phyloP scores from a whole-genome alignment of 2,329 filamentous ascomycete genomes.

The Aspergillus ustus region DNA sequence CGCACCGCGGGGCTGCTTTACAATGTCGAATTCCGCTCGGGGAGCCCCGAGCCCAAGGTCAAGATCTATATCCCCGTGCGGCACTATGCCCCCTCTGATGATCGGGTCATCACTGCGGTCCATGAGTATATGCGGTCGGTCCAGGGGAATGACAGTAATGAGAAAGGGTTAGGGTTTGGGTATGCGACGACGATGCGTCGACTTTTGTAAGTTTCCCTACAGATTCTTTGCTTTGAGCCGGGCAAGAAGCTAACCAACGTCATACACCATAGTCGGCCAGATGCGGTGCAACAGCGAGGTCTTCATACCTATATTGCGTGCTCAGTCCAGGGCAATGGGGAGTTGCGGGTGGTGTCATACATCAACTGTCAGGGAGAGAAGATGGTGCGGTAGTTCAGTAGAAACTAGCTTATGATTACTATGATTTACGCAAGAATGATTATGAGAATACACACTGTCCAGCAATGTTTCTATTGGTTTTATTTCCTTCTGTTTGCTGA shows the following conservation, averaged over 20 bases:
- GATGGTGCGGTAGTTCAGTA: not conserved
- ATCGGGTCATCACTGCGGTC: not conserved
- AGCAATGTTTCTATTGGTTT: no score
- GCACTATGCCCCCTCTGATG: slow-evolving; percentile 7
- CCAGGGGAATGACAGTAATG: not conserved
- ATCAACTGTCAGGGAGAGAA: not conserved
- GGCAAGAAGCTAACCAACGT: not conserved
- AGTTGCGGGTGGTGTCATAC: not conserved
- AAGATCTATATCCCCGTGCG: slow-evolving; percentile 11
- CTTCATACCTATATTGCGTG: not conserved
- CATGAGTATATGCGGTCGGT: not conserved
- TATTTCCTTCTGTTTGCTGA: no score
- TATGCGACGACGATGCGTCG: not conserved
- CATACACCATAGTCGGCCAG: not conserved
- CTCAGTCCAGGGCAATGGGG: not conserved
- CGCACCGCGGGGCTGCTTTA: slow-evolving; percentile 8
- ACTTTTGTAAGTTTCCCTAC: not conserved
- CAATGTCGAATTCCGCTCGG: slow-evolving; percentile 5
- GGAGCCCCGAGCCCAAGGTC: slow-evolving; percentile 1
- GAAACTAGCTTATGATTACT: not conserved
- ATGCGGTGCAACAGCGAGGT: not conserved
- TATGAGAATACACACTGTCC: not conserved
- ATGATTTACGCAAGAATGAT: not conserved
- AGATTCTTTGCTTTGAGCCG: not conserved
- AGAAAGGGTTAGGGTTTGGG: not conserved